These are phyloP conservation scores for Didymellaceae sp. DNA, from an alignment of 2,329 filamentous ascomycete genomes.

Conservation along the genomic window DNA sequence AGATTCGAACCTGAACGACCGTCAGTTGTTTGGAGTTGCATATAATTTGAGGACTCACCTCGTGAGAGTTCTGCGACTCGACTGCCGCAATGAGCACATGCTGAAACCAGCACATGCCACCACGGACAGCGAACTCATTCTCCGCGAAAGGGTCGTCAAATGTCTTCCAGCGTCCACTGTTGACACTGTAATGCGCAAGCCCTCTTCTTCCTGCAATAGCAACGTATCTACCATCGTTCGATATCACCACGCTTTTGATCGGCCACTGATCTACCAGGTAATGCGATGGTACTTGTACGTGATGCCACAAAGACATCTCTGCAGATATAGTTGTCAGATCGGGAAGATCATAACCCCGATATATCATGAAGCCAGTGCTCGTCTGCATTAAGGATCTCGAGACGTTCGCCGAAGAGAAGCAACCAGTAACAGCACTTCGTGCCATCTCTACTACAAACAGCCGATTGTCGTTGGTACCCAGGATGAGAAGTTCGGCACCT, in stretches of 20 bases:
- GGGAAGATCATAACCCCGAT: constrained; percentile 89
- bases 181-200: constrained; percentile 92
- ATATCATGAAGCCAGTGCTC: constrained; percentile 86
- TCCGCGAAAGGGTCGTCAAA: constrained; percentile 83
- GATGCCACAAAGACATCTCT: constrained; percentile 94
- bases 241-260: constrained; percentile 84
- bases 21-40: constrained; percentile 7
- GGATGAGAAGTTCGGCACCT: constrained; percentile 82
- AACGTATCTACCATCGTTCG: constrained; percentile 89
- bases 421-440: constrained; percentile 89
- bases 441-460: constrained; percentile 92
- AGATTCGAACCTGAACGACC: constrained; percentile 73
- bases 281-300: constrained; percentile 79
- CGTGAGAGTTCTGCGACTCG: constrained; percentile 81
- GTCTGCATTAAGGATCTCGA: constrained; percentile 89
- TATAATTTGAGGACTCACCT: constrained; percentile 65
- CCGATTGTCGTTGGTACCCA: constrained; percentile 73
- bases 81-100: constrained; percentile 93
- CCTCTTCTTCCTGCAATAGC: constrained; percentile 94
- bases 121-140: constrained; percentile 88
- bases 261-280: constrained; percentile 96
- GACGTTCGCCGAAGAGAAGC: constrained; percentile 89
- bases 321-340: constrained; percentile 91
- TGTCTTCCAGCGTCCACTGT: constrained; percentile 93
- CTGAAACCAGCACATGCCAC: constrained; percentile 98